Evolutionary conservation across 495 filamentous ascomycete genomes (phyloP), one percentile per base, ranked within the genome.

Genomic region (Usnea hakonensis): DNA sequence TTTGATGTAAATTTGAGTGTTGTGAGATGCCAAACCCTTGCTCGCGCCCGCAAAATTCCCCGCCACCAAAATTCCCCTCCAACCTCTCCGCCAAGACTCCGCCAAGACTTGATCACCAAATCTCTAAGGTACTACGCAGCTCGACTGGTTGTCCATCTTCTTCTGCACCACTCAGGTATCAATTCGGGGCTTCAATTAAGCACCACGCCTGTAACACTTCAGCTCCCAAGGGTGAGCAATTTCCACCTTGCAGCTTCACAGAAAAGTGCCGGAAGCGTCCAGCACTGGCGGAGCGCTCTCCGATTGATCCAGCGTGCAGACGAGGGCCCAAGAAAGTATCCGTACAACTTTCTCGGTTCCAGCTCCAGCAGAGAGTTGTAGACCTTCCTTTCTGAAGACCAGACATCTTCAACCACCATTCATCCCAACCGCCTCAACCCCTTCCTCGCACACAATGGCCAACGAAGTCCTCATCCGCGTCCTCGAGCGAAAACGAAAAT

Each of bases 401-500:
- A 19, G 19, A 13, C 21, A 13, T 33, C 17, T 23, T 17, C 35
- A 10, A 46, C 26, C 26, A n/a, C 13, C 19, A 17, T 32, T 11
- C 32, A 41, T 30, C 14, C 17, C 38, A 53, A 35, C n/a, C 13
- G 21, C 57, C 33, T 36, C 21, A 56, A 44, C 28, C 37, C 26
- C 35, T 5, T 41, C 50, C 62, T 40, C 58, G 8, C 54, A 38
- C 56, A 59, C 55, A 60, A 74, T 75, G 68, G 78, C 76, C 63
- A 74, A 74, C 26, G 78, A 78, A 46, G 74, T 63, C 71, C 72
- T 56, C 16, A 58, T 70, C 61, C 68, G 60, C 55, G 63, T 78
- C 48, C 65, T 75, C 46, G 69, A 71, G 44, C 77, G 77, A 38
- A 78, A 85, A 37, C 84, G 88, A 64, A 84, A 82, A 64, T 97